Evolutionary conservation across 1,284 basidiomycete genomes (phyloP), one percentile per base, ranked within the genome.

Genomic region (Anthracocystis walkeri): DNA sequence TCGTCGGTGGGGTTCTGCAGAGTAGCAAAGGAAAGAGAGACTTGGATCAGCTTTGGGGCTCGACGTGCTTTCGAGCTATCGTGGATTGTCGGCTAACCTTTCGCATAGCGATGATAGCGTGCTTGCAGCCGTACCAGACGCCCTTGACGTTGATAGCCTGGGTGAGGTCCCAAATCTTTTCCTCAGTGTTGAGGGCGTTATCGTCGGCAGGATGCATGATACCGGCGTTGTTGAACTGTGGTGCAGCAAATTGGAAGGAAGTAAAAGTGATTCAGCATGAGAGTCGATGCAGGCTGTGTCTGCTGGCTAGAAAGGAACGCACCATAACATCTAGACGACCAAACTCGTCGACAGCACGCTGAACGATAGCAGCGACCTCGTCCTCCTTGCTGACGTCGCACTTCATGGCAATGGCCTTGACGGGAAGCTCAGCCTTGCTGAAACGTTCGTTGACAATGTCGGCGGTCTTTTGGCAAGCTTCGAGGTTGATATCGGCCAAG

Each of bases 131-230:
- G 91, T 92, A 98, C 95, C 95, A 97, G 65, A 97, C 96, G 60
- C 95, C 95, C 87, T 98, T 98, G 85, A 96, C 90, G 86, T 98
- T 98, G 87, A 97, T 92, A 70, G 90, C 89, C 91, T 95, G 93
- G 6, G 83, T 81, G 27, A 85, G 55, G 50, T 83, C 85, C 95
- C 95, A 97, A 86, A 97, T 94, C 76, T 89, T 90, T 86, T 98
- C 95, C 81, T 96, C 94, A 16, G 95, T 98, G 86, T 94, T 95
- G 81, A 97, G 88, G 7, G 95, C 95, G 84, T 95, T 92, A 84
- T 96, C 95, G 83, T 98, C 95, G 23, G 88, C 90, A 12, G 93
- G 91, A 85, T 97, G 95, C 95, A 98, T 97, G 83, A 97, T 95
- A 18, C 93, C 92, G 90, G 78, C 51, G 66, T 77, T 82, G 71